These are phyloP conservation scores for Aspergillus oerlinghausenensis DNA, from an alignment of 2,329 filamentous ascomycete species.

Conservation along the genomic window DNA sequence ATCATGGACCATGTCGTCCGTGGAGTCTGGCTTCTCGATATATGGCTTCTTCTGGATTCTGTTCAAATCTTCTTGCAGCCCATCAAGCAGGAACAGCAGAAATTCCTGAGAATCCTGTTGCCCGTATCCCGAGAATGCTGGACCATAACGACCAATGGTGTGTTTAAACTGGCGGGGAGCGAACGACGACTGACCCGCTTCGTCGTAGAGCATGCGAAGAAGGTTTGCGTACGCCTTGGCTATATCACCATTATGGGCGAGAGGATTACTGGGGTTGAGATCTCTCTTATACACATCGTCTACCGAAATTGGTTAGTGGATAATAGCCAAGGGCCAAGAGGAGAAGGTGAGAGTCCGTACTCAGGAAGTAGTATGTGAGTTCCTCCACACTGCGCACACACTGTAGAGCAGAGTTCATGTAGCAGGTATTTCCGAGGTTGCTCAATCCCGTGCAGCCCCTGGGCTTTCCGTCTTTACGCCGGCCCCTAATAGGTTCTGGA, in stretches of 20 bases:
- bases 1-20: constrained; percentile 89
- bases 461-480: constrained; percentile 62
- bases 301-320: constrained; percentile 19
- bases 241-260: constrained; percentile 80
- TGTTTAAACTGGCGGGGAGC: constrained; percentile 78
- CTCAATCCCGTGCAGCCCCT: constrained; percentile 75
- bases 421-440: constrained; percentile 96
- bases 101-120: constrained; percentile 99
- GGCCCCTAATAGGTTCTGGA: constrained; percentile 63
- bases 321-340: neutral
- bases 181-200: constrained; percentile 62
- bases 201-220: constrained; percentile 72
- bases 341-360: constrained; percentile 22
- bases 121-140: constrained; percentile 86
- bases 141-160: constrained; percentile 73
- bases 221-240: constrained; percentile 78
- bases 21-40: constrained; percentile 95
- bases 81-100: constrained; percentile 88
- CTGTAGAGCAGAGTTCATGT: constrained; percentile 97
- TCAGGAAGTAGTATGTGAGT: constrained; percentile 83
- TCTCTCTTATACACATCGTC: constrained; percentile 69
- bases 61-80: constrained; percentile 90
- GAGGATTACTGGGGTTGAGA: constrained; percentile 77
- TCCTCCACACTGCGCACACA: constrained; percentile 93
- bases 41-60: constrained; percentile 94